Evolutionary conservation across 306 rosid genomes (phyloP), one percentile per base, ranked within the genome.

Genomic region (Medicago arabica): DNA sequence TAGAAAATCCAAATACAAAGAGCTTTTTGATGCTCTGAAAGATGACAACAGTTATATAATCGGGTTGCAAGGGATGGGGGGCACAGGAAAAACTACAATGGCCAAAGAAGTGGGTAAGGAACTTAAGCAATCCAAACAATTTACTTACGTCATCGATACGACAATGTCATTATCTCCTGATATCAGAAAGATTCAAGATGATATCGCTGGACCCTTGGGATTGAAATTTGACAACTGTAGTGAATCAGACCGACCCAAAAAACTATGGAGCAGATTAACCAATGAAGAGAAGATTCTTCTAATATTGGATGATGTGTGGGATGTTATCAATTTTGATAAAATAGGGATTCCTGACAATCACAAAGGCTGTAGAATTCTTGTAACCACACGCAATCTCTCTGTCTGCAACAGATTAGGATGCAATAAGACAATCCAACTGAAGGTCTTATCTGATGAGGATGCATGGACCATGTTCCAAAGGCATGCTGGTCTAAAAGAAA

Each of bases 41-140:
- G 36, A 76, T 76, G 75, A 34, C 9, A 66, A n/a, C 1, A 64
- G n/a, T 9, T 55, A 54, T 65, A 23, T 71, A 28, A 47, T 8
- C 14, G 78, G 78, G 23, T 47, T 79, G 62, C 25, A 50, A 6
- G 83, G 79, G 39, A 38, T 67, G 49, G 79, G 75, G 2, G 83
- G 83, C 8, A 25, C 18, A 0, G 83, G 83, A 0, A 80, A 75
- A 40, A 49, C 84, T 8, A 74, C 76, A 15, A 12, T 80, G 61
- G 80, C 71, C 34, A 38, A 4, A 60, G 19, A 68, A 68, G 72
- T 74, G 3, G 72, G 76, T 0, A 68, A 68, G 25, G 0, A 39
- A 12, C 72, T 68, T 1, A 9, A 15, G 34, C 12, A 47, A 0
- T 74, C 11, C 8, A n/a, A 38, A 21, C 9, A 12, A 15, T 82